Evolutionary conservation across 2,329 filamentous ascomycete species (phyloP).

Genomic region (Penicillium sp.): DNA sequence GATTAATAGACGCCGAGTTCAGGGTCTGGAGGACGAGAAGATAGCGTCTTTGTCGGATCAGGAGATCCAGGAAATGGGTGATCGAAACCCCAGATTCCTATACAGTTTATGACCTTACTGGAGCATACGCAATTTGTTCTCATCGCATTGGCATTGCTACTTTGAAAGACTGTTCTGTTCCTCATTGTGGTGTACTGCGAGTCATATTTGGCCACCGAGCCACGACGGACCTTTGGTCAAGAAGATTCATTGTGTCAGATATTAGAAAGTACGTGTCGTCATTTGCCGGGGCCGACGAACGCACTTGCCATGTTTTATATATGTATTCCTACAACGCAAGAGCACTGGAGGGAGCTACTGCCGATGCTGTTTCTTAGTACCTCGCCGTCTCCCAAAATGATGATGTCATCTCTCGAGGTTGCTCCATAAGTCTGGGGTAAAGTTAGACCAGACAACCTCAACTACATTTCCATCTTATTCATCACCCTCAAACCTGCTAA

Average conservation of each 20-base stretch:
- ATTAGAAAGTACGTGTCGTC: neutral
- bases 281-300: neutral
- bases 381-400: neutral
- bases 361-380: neutral
- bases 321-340: neutral
- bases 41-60: slow-evolving; percentile 41
- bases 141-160: too few species aligned
- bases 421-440: neutral
- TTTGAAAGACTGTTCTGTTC: neutral
- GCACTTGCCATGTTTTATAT: neutral
- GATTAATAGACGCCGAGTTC: slow-evolving; percentile 46
- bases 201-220: neutral
- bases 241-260: neutral
- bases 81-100: slow-evolving; percentile 41
- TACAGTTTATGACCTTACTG: slow-evolving; percentile 36
- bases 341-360: neutral
- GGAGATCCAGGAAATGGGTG: slow-evolving; percentile 44
- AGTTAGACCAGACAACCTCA: neutral
- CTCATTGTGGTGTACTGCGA: neutral
- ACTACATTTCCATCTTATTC: neutral
- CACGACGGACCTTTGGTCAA: neutral
- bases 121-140: neutral
- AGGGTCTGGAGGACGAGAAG: slow-evolving; percentile 39
- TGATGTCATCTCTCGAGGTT: slow-evolving; percentile 1
- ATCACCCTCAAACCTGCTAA: neutral